Evolutionary conservation across 2,329 filamentous ascomycete genomes (phyloP).

Genomic region (Cercospora berteroae): DNA sequence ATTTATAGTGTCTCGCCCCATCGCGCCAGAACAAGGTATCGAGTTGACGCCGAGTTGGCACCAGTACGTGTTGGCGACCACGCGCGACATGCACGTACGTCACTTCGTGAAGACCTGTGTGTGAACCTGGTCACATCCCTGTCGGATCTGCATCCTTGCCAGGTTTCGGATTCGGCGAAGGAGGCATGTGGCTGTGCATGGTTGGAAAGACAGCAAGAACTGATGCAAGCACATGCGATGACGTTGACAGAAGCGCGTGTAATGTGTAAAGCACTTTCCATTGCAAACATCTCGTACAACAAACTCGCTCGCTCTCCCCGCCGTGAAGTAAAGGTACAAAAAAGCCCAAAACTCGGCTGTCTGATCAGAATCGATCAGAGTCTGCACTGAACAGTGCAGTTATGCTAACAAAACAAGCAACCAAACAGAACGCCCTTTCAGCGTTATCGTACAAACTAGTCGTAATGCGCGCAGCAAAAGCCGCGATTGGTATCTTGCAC

Average conservation of each 20-base stretch:
- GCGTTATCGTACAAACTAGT: conserved; percentile 7
- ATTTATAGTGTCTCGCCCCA: background rate
- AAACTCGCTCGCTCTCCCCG: background rate
- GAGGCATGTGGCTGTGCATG: conserved; percentile 5
- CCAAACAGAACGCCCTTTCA: background rate
- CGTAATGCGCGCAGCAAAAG: conserved; percentile 12
- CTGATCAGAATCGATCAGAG: background rate
- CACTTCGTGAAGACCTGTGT: background rate
- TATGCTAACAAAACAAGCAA: background rate
- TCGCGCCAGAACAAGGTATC: background rate
- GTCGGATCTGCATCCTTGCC: conserved; percentile 3
- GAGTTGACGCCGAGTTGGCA: background rate
- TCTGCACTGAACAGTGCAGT: background rate
- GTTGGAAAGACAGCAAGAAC: background rate
- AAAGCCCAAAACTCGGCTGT: background rate
- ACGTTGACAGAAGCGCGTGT: background rate
- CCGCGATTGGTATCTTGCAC: conserved; percentile 13
- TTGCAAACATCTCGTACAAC: background rate
- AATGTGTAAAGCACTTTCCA: background rate
- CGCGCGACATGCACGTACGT: conserved; percentile 4
- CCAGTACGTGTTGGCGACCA: background rate
- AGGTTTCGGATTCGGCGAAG: background rate
- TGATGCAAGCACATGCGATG: background rate
- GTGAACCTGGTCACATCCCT: conserved; percentile 4
- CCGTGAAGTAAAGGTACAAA: background rate